Conservation (phyloP, 177 flowering plant genomes). For the Tripterygium wilfordii region DNA sequence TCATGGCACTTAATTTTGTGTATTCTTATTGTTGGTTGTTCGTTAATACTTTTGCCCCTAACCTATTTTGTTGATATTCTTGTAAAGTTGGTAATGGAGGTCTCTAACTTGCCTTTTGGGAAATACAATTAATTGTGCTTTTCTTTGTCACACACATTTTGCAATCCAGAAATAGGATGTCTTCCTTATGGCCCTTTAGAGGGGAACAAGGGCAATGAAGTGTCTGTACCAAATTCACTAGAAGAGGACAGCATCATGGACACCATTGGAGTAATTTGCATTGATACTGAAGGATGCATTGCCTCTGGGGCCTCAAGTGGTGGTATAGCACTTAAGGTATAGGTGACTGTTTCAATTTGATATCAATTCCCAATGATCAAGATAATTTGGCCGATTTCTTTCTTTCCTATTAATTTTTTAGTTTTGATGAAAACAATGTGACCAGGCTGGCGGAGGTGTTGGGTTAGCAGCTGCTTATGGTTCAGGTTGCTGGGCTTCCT, state of each 20-base stretch:
- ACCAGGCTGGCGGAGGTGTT: conserved; percentile 85
- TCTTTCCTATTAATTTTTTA: too few species aligned
- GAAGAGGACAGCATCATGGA: conserved; percentile 66
- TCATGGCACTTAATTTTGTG: too few species aligned
- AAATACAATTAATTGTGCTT: too few species aligned
- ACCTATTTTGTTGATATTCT: too few species aligned
- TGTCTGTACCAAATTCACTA: conserved; percentile 8
- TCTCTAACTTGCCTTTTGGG: too few species aligned
- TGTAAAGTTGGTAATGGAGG: too few species aligned
- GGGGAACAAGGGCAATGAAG: conserved; percentile 12
- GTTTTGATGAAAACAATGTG: neutral
- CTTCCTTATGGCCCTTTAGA: conserved; percentile 20
- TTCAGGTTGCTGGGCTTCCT: conserved; percentile 91
- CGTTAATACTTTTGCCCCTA: too few species aligned
- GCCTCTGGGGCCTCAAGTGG: conserved; percentile 97
- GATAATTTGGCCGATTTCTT: neutral
- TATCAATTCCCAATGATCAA: neutral
- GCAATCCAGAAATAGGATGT: conserved; percentile 18
- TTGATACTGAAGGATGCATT: conserved; percentile 66
- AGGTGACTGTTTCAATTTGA: neutral
- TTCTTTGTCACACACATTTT: too few species aligned
- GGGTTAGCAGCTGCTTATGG: conserved; percentile 94
- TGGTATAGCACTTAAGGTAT: conserved; percentile 89
- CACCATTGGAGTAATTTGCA: conserved; percentile 93
- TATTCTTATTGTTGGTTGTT: too few species aligned